Conservation (phyloP, 2,329 filamentous ascomycete species). For the Pestalotiopsis sp. region DNA sequence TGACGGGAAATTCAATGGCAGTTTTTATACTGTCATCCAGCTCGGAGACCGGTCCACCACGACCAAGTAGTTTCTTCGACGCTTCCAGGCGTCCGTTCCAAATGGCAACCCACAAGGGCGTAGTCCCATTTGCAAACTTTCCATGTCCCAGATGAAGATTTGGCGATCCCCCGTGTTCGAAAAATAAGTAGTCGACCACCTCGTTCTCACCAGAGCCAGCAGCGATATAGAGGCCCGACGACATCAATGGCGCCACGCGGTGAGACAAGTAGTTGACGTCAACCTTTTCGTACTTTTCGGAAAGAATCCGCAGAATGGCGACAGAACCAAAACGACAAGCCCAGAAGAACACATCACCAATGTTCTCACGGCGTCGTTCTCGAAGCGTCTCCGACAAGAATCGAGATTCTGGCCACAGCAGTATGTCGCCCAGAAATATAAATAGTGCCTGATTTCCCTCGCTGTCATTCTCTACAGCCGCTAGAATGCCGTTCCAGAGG, state of each 20-base stretch:
- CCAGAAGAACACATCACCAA: not conserved
- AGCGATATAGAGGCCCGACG: not conserved
- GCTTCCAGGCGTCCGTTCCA: not conserved
- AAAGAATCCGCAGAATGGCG: not conserved
- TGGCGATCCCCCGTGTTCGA: not conserved
- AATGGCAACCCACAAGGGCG: not conserved
- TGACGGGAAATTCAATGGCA: not conserved
- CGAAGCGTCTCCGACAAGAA: not conserved
- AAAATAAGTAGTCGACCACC: not conserved
- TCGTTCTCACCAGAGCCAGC: not conserved
- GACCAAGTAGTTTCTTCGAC: not conserved
- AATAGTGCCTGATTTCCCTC: not conserved
- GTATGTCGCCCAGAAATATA: not conserved
- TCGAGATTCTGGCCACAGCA: not conserved
- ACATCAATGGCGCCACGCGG: not conserved
- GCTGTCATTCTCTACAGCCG: not conserved
- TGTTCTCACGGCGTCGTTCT: too few relatives aligned
- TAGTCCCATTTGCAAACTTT: not conserved
- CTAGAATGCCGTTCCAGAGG: not conserved
- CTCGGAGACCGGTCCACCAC: not conserved
- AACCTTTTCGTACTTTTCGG: not conserved
- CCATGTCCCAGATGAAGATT: not conserved
- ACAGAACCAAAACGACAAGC: not conserved
- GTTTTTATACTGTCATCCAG: not conserved
- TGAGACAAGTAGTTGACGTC: not conserved